Base-by-base conservation (phyloP, 2,329 filamentous ascomycete genomes). In the Colletotrichum kahawae region DNA sequence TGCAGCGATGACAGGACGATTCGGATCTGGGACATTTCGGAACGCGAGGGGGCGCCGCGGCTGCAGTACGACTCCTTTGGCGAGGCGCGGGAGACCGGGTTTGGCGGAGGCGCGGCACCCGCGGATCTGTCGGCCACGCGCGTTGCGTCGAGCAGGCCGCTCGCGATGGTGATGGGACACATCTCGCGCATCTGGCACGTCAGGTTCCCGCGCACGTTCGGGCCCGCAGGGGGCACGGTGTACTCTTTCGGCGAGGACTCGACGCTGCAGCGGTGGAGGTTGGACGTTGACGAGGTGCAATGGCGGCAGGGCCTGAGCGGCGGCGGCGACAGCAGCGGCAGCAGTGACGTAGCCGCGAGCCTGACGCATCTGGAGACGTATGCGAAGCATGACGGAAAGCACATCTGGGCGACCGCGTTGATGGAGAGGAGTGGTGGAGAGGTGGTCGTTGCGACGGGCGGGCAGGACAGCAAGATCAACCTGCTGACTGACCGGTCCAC, bases 1-100 rank as follows among this genome's bases (percentile, higher is more conserved):
- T 99, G 97, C 82, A 98, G 96, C 80, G 97, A 99, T 81, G 97
- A 99, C 83, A 90, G 97, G 66, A 98, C 95, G 0, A 92, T 99
- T 27, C 90, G 95, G 16, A 85, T 98, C 2, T 98, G 97, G 96
- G 92, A 98, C 80, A 91, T 98, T 9, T 92, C 93, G 0, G 88
- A 92, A 71, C 86, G 87, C 9, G 67, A 74, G 48, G 72, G 3
- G 21, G 70, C 18, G 36, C 64, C 14, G 63, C 79, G 78, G 24
- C 73, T 83, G 16, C 78, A 81, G 64, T 77, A 77, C 5, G 74
- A 70, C 16, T 74, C 74, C 16, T 78, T 84, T 4, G 80, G 79
- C 12, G 84, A 82, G 43, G 85, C 84, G 2, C 85, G 89, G 70
- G 90, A 92, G 80, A 95, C 92, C 4, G 93, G 93, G 0, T 95